Percentiles rank a stretch among this genome's conserved stretches.
These are phyloP conservation scores for Pythium myriotylum DNA, from an alignment of 352 stramenopile genomes.

Conservation along the genomic window DNA sequence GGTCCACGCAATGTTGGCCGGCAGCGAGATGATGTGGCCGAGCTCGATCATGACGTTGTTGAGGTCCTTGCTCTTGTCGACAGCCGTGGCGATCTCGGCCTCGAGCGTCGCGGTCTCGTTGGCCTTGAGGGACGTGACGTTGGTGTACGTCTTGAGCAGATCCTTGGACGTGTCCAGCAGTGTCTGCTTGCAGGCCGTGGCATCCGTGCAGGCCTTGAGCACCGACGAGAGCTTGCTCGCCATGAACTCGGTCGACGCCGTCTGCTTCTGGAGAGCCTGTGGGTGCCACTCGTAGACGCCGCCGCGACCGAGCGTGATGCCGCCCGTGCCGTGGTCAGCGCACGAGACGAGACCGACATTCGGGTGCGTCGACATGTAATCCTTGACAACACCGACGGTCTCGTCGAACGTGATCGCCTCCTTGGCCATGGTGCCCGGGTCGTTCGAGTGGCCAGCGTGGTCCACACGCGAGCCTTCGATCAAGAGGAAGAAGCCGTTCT, in stretches of 20 bases:
- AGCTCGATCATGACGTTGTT: slow-evolving; percentile 54
- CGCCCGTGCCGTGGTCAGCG: slow-evolving; percentile 68
- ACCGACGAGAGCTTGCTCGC: slow-evolving; percentile 36
- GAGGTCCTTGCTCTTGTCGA: slow-evolving; percentile 46
- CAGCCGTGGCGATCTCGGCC: slow-evolving; percentile 42
- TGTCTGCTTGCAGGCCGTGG: slow-evolving; percentile 48
- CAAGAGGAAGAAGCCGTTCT: slow-evolving; percentile 79
- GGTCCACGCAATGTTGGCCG: slow-evolving; percentile 57
- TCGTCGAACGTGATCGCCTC: slow-evolving; percentile 76
- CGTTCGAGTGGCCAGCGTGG: slow-evolving; percentile 68
- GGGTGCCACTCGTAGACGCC: slow-evolving; percentile 57
- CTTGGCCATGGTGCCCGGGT: slow-evolving; percentile 66
- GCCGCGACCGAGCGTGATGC: slow-evolving; percentile 55
- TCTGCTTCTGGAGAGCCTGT: slow-evolving; percentile 47
- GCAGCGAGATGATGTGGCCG: slow-evolving; percentile 52
- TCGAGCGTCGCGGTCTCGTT: slow-evolving; percentile 32
- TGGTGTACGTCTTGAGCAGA: slow-evolving; percentile 56
- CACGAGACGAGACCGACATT: slow-evolving; percentile 64
- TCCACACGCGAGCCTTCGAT: slow-evolving; percentile 77
- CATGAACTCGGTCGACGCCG: slow-evolving; percentile 68
- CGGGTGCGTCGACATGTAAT: slow-evolving; percentile 46
- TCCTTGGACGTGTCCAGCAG: slow-evolving; percentile 43
- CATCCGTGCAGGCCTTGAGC: slow-evolving; percentile 42
- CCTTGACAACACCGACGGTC: slow-evolving; percentile 61
- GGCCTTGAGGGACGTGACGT: slow-evolving; percentile 38